Evolutionary conservation across 306 rosid species (phyloP).

Genomic region (Lathyrus sativus): DNA sequence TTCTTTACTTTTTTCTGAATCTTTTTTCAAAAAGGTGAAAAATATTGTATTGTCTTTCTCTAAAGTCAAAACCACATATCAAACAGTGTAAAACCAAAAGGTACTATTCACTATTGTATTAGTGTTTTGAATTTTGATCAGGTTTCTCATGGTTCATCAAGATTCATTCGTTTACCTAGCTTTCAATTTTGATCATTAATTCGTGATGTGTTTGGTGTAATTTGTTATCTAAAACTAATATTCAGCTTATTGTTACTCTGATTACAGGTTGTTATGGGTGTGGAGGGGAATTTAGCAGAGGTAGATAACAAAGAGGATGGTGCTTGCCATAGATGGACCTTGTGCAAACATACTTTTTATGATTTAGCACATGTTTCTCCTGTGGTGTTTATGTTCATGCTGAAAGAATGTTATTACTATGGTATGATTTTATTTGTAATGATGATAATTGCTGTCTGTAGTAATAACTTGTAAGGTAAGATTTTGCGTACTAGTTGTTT

Average conservation of each 20-base stretch:
- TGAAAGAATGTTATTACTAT: constrained; percentile 74
- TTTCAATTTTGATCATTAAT: background rate
- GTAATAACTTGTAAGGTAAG: background rate
- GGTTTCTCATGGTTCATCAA: no score
- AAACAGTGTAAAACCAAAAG: background rate
- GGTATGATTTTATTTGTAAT: constrained; percentile 53
- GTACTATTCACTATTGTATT: constrained; percentile 3
- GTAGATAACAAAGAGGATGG: constrained; percentile 35
- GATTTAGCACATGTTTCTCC: constrained; percentile 74
- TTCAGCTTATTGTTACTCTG: constrained; percentile 9
- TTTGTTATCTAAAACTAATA: background rate
- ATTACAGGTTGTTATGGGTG: constrained; percentile 54
- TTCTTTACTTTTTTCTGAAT: background rate
- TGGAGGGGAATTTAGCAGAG: constrained; percentile 50
- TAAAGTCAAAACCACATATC: constrained; percentile 17
- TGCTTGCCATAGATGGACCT: constrained; percentile 39
- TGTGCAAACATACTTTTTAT: constrained; percentile 69
- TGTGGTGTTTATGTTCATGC: constrained; percentile 70
- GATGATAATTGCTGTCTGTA: constrained; percentile 13
- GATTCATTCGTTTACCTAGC: no score
- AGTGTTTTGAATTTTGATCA: background rate
- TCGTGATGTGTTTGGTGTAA: no score
- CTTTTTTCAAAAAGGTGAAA: constrained; percentile 11
- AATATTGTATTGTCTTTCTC: constrained; percentile 1
- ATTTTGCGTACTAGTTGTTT: constrained; percentile 26